phyloP scores from a whole-genome alignment of 2,329 filamentous ascomycete genomes.

The Sporothrix brunneoviolacea region DNA sequence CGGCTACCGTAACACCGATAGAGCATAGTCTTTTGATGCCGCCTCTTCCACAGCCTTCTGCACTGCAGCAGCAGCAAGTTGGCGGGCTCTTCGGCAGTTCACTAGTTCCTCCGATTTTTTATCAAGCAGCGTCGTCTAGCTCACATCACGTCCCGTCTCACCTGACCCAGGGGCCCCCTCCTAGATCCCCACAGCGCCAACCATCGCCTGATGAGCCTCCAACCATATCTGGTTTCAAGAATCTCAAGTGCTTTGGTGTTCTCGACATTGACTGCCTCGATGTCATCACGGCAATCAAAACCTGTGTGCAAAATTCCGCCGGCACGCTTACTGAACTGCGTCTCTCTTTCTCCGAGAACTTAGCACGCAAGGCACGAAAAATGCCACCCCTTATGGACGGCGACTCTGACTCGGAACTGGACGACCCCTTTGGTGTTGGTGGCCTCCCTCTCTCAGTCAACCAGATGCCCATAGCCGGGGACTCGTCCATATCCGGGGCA shows the following conservation, averaged over 20 bases:
- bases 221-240: constrained; percentile 51
- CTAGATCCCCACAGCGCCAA: constrained; percentile 28
- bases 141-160: background rate
- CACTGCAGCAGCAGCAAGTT: background rate
- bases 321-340: constrained; percentile 48
- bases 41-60: background rate
- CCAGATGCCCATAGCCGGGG: too few relatives aligned
- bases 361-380: constrained; percentile 43
- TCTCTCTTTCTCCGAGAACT: constrained; percentile 50
- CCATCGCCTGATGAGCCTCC: constrained; percentile 34
- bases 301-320: constrained; percentile 48
- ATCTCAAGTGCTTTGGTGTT: constrained; percentile 45
- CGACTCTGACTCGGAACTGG: constrained; percentile 34
- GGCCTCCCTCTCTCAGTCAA: too few relatives aligned
- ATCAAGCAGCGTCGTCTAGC: background rate
- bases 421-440: constrained; percentile 22
- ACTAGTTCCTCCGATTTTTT: background rate
- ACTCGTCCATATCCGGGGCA: too few relatives aligned
- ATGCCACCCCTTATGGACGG: constrained; percentile 32
- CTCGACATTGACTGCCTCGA: constrained; percentile 56
- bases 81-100: background rate
- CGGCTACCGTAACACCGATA: constrained; percentile 16
- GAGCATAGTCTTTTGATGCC: background rate
- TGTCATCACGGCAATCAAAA: constrained; percentile 47
- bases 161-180: constrained; percentile 24